Evolutionary conservation across 2,329 filamentous ascomycete genomes (phyloP).

Genomic region (Ascochyta pisi): DNA sequence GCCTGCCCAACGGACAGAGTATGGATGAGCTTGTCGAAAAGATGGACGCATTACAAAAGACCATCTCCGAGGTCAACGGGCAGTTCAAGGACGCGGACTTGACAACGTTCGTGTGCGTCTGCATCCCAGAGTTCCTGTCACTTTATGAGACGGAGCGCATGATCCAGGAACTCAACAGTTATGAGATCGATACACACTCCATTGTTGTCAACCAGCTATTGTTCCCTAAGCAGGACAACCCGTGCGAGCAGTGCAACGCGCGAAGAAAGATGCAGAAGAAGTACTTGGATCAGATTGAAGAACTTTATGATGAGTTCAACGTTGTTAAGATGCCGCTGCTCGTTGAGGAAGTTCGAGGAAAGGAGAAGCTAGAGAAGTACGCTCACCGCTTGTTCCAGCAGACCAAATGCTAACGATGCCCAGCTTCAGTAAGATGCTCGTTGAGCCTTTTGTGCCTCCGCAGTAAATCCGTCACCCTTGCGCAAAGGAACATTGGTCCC

Average conservation of each 20-base stretch:
- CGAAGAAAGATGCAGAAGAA: conserved; percentile 99
- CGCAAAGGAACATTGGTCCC: conserved; percentile 6
- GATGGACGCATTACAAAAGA: conserved; percentile 90
- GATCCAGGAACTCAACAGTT: conserved; percentile 96
- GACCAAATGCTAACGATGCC: conserved; percentile 16
- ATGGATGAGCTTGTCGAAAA: conserved; percentile 92
- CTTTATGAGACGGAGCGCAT: conserved; percentile 99
- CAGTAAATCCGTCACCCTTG: conserved; percentile 29
- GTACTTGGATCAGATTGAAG: conserved; percentile 97
- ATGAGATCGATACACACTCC: conserved; percentile 93
- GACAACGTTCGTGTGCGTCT: conserved; percentile 97
- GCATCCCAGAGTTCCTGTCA: conserved; percentile 95
- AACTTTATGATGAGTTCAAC: conserved; percentile 98
- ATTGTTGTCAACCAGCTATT: conserved; percentile 98
- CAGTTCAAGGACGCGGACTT: conserved; percentile 98
- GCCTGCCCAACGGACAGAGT: conserved; percentile 89
- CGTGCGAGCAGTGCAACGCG: conserved; percentile 94
- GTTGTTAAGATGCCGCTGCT: conserved; percentile 97
- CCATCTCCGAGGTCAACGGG: conserved; percentile 92
- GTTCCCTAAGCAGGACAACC: conserved; percentile 84
- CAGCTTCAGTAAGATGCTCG: conserved; percentile 81
- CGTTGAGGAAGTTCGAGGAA: conserved; percentile 93
- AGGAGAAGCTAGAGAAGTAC: conserved; percentile 84
- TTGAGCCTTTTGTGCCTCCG: conserved; percentile 76
- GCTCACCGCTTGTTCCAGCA: conserved; percentile 21